Evolutionary conservation across 2,329 filamentous ascomycete genomes (phyloP), one percentile per base, ranked within the genome.

Genomic region (Penicillium occitanis): DNA sequence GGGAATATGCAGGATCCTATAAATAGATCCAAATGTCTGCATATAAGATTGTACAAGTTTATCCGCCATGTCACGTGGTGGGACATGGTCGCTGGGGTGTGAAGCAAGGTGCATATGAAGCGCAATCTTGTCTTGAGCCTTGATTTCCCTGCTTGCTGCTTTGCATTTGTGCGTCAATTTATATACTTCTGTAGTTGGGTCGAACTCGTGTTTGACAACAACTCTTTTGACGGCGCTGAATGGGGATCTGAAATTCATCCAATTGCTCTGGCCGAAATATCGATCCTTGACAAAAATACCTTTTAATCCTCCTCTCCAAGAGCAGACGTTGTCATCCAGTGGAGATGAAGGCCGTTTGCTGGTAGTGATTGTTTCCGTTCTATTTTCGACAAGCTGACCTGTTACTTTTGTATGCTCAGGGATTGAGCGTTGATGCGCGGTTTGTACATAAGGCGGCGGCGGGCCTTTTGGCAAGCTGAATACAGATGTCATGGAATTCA

Each of bases 1-100:
- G 0, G 85, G 84, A 0, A 83, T 70, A 70, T 88, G 82, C 5
- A 88, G 66, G 33, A 88, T 78, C 2, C 85, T 80, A 64, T 85
- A 79, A 17, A 83, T 79, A 0, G 82, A 80, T 70, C 86, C 84
- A 69, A 84, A 78, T 0, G 81, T 81, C 63, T 82, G 75, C 22
- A 87, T 74, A 73, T 86, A 86, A 42, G 73, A 75, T 19, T 81
- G 76, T 6, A 85, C 76, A 2, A 86, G 79, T 42, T 77, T 71
- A 66, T 85, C 82, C 0, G 81, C 79, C 1, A 83, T 58, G 35
- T 64, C 50, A 17, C 58, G 59, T 4, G 67, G 50, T 0, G 85
- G 84, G 0, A 88, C 63, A 25, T 53, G 48, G 13, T 65, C 63
- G 30, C 57, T 37, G 1, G 57, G 57, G 2, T 53, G 63, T 13